Conservation (phyloP, 1,139 yeast genomes). For the Sugiyamaella neomexicana region DNA sequence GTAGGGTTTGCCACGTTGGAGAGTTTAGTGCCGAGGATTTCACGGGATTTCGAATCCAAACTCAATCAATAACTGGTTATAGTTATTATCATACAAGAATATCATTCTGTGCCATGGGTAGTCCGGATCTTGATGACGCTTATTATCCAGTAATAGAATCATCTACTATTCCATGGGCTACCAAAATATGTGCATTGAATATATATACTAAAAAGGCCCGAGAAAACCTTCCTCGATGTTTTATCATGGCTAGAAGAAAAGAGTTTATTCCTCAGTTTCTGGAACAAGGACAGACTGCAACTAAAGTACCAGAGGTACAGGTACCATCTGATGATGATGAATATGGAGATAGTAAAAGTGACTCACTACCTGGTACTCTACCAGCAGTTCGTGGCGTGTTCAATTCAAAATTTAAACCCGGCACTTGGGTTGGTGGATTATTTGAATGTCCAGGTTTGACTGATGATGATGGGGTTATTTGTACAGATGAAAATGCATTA, state of each 20-base stretch:
- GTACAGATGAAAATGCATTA: conserved; percentile 27
- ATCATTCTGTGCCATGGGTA: conserved; percentile 20
- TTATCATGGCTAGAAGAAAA: conserved; percentile 18
- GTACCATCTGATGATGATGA: neutral
- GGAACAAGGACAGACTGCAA: neutral
- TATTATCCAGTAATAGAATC: conserved; percentile 25
- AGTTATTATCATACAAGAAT: conserved; percentile 19
- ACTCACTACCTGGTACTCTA: neutral
- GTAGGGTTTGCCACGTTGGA: conserved; percentile 19
- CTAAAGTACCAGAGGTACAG: neutral
- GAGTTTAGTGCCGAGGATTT: conserved; percentile 16
- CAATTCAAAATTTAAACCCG: conserved; percentile 18
- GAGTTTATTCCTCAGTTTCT: neutral
- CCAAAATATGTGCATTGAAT: conserved; percentile 18
- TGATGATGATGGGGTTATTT: conserved; percentile 29
- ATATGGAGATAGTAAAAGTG: neutral
- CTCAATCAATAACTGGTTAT: conserved; percentile 27
- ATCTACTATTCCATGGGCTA: conserved; percentile 18
- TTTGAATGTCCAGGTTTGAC: conserved; percentile 50
- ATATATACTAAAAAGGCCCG: neutral
- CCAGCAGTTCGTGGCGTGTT: neutral
- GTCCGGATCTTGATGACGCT: conserved; percentile 28
- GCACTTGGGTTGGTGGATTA: conserved; percentile 63
- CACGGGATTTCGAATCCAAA: conserved; percentile 34
- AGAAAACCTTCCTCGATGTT: conserved; percentile 15